Conservation (phyloP, 352 stramenopile species). For the Salisapilia sapeloensis region DNA sequence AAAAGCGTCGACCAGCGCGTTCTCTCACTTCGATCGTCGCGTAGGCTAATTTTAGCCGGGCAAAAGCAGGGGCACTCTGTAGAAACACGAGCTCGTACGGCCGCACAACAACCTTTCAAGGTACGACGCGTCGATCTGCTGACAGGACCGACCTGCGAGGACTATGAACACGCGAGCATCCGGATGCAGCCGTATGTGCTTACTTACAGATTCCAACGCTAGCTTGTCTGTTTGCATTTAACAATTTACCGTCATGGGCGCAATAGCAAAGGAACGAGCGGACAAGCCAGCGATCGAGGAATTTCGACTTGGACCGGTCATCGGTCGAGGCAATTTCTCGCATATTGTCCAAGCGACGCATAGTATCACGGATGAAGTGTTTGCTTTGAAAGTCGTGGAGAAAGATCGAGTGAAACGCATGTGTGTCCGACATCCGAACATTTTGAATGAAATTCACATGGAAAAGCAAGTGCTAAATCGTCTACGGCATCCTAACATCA, state of each 20-base stretch:
- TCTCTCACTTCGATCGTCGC: too few species aligned
- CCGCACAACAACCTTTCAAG: too few species aligned
- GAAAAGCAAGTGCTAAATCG: conserved; percentile 89
- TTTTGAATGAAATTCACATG: conserved; percentile 98
- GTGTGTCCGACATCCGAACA: conserved; percentile 90
- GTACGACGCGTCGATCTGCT: too few species aligned
- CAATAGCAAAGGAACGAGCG: conserved; percentile 55
- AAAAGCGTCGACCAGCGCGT: too few species aligned
- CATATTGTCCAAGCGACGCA: conserved; percentile 82
- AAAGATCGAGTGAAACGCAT: conserved; percentile 78
- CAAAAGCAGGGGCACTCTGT: too few species aligned
- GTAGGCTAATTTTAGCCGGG: too few species aligned
- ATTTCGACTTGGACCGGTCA: conserved; percentile 31
- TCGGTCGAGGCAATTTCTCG: conserved; percentile 92
- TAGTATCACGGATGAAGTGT: conserved; percentile 80
- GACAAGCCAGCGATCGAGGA: conserved; percentile 65
- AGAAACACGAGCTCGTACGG: too few species aligned
- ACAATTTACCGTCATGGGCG: not conserved
- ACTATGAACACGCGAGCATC: too few species aligned
- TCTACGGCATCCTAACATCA: conserved; percentile 84
- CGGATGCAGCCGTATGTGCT: too few species aligned
- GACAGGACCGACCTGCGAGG: too few species aligned
- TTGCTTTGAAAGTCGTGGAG: conserved; percentile 94
- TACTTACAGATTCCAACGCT: too few species aligned
- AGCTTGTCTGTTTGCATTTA: too few species aligned